Base-by-base conservation (phyloP, 2,329 filamentous ascomycete species). In the Xylaria multiplex region DNA sequence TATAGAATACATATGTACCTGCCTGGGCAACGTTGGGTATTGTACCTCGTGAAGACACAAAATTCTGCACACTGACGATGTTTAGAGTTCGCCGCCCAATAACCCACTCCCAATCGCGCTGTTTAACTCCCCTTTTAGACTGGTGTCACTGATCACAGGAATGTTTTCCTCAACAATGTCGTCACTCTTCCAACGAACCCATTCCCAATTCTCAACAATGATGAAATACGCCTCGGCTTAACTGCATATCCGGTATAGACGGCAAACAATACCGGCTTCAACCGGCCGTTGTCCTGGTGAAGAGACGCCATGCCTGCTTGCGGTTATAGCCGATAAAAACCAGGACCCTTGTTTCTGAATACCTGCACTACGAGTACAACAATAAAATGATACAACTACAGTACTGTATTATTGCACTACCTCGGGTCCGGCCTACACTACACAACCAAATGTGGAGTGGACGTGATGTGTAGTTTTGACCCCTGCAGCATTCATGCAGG, bases 11-110 rank as follows among this genome's bases (percentile, higher is more conserved):
- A 37, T 37, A 8, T 8, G 6, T 37, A 8, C 32, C 6, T 9
- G 6, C 32, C 32, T 35, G 32, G 6, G 32, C n/a, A 46, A 19
- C 14, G 8, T n/a, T 8, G 22, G 4, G n/a, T 48, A 9, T 9
- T 52, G 37, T 45, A 40, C 37, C 48, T 43, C 16, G 16, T 50
- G 42, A 62, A 62, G 59, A 32, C 35, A 35, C 37, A 54, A 56
- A 54, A 3, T 19, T 54, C 52, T 48, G 55, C 57, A 35, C 43
- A 27, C 53, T 62, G 59, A 62, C 59, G 32, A 62, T 49, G 52
- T 62, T 55, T 40, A 52, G 24, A 32, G 45, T 19, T 40, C 32
- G 27, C 32, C 46, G 16, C 24, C 50, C 42, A 56, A 48, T 49
- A 30, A n/a, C 3, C 37, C 14, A 14, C 13, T 2, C 37, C 2